Percentiles rank a stretch among this genome's conserved stretches.
These are phyloP conservation scores for Pinus tabuliformis DNA, from an alignment of 75 land plant genomes.

Conservation along the genomic window DNA sequence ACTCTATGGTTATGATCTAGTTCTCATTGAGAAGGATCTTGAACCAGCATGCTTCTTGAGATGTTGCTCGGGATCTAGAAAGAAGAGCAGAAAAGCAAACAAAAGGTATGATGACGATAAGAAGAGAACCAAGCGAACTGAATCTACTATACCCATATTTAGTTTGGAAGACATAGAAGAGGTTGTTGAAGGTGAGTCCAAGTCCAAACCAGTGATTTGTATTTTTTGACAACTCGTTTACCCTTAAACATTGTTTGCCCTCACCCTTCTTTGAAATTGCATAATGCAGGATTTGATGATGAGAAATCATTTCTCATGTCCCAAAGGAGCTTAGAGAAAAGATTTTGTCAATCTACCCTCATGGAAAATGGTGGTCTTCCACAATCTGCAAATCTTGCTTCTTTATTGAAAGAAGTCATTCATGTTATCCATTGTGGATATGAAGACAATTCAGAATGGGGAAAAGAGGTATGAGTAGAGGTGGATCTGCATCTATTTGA, in stretches of 20 bases:
- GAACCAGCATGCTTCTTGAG: constrained; percentile 61
- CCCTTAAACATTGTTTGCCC: neutral
- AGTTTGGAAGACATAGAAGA: constrained; percentile 86
- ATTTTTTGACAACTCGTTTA: neutral
- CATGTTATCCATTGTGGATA: constrained; percentile 99
- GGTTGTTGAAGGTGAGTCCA: constrained; percentile 67
- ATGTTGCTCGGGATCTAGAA: constrained; percentile 69
- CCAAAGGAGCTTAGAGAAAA: constrained; percentile 87
- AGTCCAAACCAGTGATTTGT: neutral
- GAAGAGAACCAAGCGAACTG: constrained; percentile 52
- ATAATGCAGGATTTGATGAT: constrained; percentile 71
- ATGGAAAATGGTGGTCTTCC: constrained; percentile 90
- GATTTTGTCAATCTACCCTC: constrained; percentile 92
- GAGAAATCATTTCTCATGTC: constrained; percentile 85
- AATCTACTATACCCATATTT: constrained; percentile 82
- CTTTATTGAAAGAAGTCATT: constrained; percentile 89
- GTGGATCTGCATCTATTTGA: neutral
- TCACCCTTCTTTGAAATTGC: neutral
- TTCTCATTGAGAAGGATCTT: constrained; percentile 58
- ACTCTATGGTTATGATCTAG: constrained; percentile 87
- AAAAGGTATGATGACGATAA: constrained; percentile 54
- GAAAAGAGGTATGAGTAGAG: constrained; percentile 76
- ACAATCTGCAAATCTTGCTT: constrained; percentile 70
- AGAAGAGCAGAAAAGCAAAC: constrained; percentile 39
- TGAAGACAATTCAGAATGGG: constrained; percentile 98